Conservation (phyloP, 192 early-diverging fungal genomes). For the Coemansia sp. region DNA sequence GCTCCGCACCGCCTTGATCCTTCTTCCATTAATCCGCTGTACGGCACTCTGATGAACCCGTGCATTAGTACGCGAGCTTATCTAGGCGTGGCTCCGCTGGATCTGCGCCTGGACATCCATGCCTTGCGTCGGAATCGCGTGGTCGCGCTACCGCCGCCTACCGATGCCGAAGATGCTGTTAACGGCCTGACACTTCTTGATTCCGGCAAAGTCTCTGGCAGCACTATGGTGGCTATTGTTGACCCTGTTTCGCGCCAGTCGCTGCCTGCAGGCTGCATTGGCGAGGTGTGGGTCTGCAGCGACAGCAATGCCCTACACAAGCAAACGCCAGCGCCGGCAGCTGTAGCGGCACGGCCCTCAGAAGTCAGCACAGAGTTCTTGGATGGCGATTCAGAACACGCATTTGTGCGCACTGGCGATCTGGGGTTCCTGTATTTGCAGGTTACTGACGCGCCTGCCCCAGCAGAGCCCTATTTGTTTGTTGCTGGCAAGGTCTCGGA, state of each 20-base stretch:
- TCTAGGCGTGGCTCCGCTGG: constrained; percentile 68
- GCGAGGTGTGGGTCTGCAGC: constrained; percentile 83
- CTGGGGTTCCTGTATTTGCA: constrained; percentile 80
- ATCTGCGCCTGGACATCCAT: constrained; percentile 62
- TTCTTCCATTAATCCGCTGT: constrained; percentile 67
- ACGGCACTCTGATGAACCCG: constrained; percentile 74
- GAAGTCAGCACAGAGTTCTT: constrained; percentile 42
- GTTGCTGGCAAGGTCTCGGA: constrained; percentile 72
- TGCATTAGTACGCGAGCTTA: constrained; percentile 79
- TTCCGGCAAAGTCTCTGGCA: constrained; percentile 71
- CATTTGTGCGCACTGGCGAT: constrained; percentile 79
- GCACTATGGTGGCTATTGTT: constrained; percentile 82
- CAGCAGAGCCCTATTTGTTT: constrained; percentile 71
- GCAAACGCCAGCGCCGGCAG: constrained; percentile 13
- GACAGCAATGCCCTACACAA: constrained; percentile 41
- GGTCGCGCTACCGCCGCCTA: constrained; percentile 46
- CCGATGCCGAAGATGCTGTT: constrained; percentile 32
- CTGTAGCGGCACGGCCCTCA: constrained; percentile 7
- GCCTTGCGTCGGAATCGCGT: constrained; percentile 66
- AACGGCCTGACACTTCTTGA: constrained; percentile 63
- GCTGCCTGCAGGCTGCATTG: constrained; percentile 66
- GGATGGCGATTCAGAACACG: constrained; percentile 57
- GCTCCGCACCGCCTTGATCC: constrained; percentile 63
- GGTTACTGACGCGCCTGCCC: constrained; percentile 49
- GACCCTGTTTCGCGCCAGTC: constrained; percentile 71